These are phyloP conservation scores for Sporisorium scitamineum DNA, from an alignment of 1,284 basidiomycete species.

Conservation along the genomic window DNA sequence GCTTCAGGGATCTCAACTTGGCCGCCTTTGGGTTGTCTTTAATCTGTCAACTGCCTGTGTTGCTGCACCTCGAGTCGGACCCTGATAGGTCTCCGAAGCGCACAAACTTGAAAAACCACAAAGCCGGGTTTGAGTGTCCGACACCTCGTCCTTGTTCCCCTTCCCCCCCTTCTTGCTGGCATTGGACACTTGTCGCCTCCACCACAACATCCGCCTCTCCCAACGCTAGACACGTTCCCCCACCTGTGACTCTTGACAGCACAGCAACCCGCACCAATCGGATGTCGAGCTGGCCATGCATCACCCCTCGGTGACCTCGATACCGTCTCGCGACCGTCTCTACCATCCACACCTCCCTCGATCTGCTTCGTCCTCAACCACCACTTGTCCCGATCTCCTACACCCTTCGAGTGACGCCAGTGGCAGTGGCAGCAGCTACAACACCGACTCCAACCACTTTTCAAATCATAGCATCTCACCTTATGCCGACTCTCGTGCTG, in stretches of 20 bases:
- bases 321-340: constrained; percentile 11
- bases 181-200: neutral
- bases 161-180: constrained; percentile 9
- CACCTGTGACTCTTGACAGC: neutral
- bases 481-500: neutral
- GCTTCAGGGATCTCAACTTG: neutral
- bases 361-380: constrained; percentile 19
- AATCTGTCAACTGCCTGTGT: neutral
- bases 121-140: neutral
- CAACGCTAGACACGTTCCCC: neutral
- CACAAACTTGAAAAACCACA: constrained; percentile 7
- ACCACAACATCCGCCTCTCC: constrained; percentile 1
- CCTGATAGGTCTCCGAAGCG: constrained; percentile 36
- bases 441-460: no score
- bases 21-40: neutral
- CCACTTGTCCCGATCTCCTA: constrained; percentile 19
- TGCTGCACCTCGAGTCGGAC: constrained; percentile 34
- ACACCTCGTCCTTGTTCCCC: neutral
- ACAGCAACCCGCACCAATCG: constrained; percentile 5
- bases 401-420: constrained; percentile 14
- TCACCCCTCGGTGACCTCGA: constrained; percentile 11
- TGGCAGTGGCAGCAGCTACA: constrained; percentile 1
- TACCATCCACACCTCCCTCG: constrained; percentile 6
- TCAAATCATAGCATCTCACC: neutral
- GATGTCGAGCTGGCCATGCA: constrained; percentile 15